These are phyloP conservation scores for Astrephomene gubernaculifera DNA, from an alignment of 139 green algal genomes.

Conservation along the genomic window DNA sequence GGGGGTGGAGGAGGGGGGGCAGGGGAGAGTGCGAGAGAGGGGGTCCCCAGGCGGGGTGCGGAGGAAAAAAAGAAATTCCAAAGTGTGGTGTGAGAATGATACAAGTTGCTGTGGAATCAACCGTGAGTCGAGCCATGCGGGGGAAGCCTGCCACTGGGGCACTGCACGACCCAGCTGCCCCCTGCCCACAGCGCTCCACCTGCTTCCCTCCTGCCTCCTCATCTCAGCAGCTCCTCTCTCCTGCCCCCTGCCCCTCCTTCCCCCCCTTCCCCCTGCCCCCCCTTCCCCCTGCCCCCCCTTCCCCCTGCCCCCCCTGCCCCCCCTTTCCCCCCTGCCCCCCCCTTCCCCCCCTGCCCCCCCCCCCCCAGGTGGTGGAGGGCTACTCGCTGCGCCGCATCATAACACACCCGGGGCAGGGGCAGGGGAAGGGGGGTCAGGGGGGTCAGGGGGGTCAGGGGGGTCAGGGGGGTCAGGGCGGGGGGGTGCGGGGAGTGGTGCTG, in stretches of 20 bases:
- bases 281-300: background rate
- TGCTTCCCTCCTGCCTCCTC: background rate
- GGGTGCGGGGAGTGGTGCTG: background rate
- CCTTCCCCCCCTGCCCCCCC: background rate
- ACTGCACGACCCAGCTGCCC: too few species aligned
- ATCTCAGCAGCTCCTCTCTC: background rate
- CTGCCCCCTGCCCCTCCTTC: background rate
- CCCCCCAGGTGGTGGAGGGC: conserved; percentile 31
- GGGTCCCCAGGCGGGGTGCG: too few species aligned
- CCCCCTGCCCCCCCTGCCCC: background rate
- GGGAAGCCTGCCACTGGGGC: background rate
- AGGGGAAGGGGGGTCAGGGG: background rate
- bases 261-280: background rate
- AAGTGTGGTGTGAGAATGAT: too few species aligned
- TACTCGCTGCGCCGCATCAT: conserved; percentile 8
- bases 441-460: background rate
- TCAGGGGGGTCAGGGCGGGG: background rate
- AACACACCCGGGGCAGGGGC: background rate
- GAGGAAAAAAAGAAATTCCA: too few species aligned
- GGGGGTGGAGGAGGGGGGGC: background rate
- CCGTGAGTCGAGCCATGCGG: too few species aligned
- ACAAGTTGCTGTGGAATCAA: too few species aligned
- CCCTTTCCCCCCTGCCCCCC: background rate
- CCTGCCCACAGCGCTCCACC: background rate
- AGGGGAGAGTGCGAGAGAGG: background rate